Conservation (phyloP, 2,329 filamentous ascomycete genomes). For the Botryotinia narcissicola region DNA sequence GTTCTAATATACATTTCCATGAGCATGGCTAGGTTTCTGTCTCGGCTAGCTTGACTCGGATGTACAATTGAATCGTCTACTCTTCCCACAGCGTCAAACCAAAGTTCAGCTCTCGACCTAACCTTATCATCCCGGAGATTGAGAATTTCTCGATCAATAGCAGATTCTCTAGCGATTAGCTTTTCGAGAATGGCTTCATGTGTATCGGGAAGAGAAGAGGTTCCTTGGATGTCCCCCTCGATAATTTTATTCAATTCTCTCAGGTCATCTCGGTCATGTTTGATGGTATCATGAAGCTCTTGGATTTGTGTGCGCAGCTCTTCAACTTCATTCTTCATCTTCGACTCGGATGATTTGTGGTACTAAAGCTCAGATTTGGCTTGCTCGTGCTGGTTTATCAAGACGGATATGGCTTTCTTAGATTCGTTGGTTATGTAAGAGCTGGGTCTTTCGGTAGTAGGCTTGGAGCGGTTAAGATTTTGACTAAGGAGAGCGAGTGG, state of each 20-base stretch:
- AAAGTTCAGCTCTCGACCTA: neutral
- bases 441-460: no score
- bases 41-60: slow-evolving; percentile 1
- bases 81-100: neutral
- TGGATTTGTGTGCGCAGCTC: neutral
- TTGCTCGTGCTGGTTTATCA: slow-evolving; percentile 7
- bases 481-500: neutral
- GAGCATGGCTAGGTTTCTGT: neutral
- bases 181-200: neutral
- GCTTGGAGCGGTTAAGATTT: neutral
- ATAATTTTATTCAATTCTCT: neutral
- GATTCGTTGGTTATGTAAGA: neutral
- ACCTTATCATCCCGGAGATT: slow-evolving; percentile 1
- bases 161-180: neutral
- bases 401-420: neutral
- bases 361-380: neutral
- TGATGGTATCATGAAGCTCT: neutral
- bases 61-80: slow-evolving; percentile 3
- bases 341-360: neutral
- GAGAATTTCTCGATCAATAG: neutral
- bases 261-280: neutral
- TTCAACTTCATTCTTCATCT: neutral
- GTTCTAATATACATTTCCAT: neutral
- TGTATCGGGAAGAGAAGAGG: neutral
- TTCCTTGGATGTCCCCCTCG: neutral